phyloP scores from a whole-genome alignment of 139 green algal genomes.

The Closterium sp. region DNA sequence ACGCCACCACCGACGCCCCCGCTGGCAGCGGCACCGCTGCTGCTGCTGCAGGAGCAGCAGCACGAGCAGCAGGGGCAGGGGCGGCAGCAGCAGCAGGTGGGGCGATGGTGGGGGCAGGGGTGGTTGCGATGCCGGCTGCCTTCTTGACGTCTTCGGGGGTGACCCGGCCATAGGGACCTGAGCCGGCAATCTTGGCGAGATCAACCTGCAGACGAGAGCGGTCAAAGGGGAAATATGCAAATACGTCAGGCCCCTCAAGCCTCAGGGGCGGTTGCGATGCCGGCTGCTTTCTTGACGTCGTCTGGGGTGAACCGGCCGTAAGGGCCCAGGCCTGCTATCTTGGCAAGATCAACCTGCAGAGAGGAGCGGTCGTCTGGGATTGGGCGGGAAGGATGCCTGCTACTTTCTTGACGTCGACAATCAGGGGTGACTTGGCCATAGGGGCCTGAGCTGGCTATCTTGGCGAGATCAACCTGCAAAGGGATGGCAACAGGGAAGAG shows the following conservation, averaged over 20 bases:
- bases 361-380: background rate
- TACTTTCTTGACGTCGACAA: slow-evolving; percentile 78
- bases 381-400: slow-evolving; percentile 18
- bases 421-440: slow-evolving; percentile 86
- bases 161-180: slow-evolving; percentile 85
- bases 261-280: too few relatives aligned
- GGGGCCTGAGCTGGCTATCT: slow-evolving; percentile 75
- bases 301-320: too few relatives aligned
- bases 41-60: slow-evolving; percentile 39
- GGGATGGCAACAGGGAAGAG: background rate
- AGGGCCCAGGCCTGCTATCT: too few relatives aligned
- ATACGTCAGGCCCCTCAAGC: too few relatives aligned
- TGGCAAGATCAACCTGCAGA: too few relatives aligned
- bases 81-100: slow-evolving; percentile 33
- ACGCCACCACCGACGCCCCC: slow-evolving; percentile 60
- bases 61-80: slow-evolving; percentile 46
- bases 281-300: too few relatives aligned
- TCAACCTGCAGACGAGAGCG: slow-evolving; percentile 72
- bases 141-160: slow-evolving; percentile 85
- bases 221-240: slow-evolving; percentile 6
- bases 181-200: slow-evolving; percentile 77
- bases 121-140: slow-evolving; percentile 24
- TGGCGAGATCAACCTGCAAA: slow-evolving; percentile 78
- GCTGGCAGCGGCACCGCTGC: slow-evolving; percentile 60
- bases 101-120: slow-evolving; percentile 1